Evolutionary conservation across 441 rosid species (phyloP).

Genomic region (Corymbia calophylla): DNA sequence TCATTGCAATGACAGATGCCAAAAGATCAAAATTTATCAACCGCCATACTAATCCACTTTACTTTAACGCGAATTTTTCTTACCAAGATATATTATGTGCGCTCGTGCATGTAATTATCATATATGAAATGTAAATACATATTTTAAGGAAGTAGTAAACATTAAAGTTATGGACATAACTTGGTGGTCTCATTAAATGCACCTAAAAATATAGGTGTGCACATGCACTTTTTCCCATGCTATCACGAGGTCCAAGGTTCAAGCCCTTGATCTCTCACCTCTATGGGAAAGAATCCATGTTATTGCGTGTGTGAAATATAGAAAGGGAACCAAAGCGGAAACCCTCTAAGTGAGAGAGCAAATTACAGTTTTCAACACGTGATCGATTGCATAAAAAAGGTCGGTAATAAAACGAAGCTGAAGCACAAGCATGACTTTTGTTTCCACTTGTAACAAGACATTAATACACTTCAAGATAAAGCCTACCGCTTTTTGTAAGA

Average conservation of each 20-base stretch:
- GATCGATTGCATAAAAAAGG: neutral
- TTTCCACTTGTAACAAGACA: neutral
- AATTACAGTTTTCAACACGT: neutral
- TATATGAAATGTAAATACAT: neutral
- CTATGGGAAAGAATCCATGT: neutral
- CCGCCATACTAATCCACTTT: neutral
- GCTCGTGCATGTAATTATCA: neutral
- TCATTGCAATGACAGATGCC: neutral
- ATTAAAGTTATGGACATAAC: neutral
- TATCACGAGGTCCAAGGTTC: neutral
- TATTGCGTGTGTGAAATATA: neutral
- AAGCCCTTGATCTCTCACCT: neutral
- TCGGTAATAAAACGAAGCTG: neutral
- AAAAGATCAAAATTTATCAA: neutral
- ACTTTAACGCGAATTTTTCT: neutral
- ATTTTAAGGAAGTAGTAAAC: neutral
- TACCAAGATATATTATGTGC: neutral
- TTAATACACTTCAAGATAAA: neutral
- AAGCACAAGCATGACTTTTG: neutral
- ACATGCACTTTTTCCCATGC: neutral
- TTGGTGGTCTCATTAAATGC: neutral
- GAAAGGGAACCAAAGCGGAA: neutral
- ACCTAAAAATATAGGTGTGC: neutral
- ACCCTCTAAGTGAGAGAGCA: neutral
- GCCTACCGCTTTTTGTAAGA: neutral